Evolutionary conservation across 352 stramenopile species (phyloP).

Genomic region (Phytophthora fragariaefolia): DNA sequence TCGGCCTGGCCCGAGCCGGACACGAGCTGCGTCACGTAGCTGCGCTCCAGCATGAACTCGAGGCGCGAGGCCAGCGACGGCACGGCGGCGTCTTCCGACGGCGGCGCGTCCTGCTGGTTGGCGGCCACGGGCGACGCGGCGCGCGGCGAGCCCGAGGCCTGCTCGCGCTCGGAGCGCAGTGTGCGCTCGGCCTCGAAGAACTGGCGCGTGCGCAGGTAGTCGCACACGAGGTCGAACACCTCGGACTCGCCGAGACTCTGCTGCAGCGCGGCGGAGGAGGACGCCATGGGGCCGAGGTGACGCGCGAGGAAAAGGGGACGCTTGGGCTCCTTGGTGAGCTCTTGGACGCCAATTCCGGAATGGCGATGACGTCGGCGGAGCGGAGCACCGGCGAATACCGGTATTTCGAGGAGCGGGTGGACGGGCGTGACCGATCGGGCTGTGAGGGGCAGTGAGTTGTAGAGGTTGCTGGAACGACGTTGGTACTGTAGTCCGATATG

Average conservation of each 20-base stretch:
- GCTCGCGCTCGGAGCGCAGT: constrained; percentile 73
- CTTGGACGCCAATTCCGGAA: constrained; percentile 40
- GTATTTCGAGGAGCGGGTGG: constrained; percentile 26
- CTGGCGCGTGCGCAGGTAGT: constrained; percentile 87
- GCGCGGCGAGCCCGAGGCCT: constrained; percentile 21
- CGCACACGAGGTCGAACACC: constrained; percentile 89
- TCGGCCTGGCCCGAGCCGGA: constrained; percentile 63
- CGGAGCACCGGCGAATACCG: constrained; percentile 3
- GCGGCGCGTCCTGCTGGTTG: constrained; percentile 44
- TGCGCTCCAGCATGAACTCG: constrained; percentile 83
- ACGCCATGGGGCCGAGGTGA: constrained; percentile 42
- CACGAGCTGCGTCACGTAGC: constrained; percentile 86
- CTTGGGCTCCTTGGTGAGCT: constrained; percentile 26
- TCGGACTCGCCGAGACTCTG: constrained; percentile 84
- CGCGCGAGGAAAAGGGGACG: constrained; percentile 11
- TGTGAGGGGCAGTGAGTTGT: not conserved
- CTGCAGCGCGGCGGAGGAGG: constrained; percentile 68
- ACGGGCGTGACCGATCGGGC: constrained; percentile 3
- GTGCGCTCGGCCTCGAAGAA: constrained; percentile 86
- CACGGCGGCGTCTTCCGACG: constrained; percentile 13
- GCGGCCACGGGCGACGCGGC: constrained; percentile 35
- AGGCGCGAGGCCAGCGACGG: constrained; percentile 65
- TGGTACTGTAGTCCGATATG: not conserved
- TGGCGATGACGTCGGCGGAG: constrained; percentile 3
- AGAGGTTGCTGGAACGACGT: not conserved